A percentile compares a stretch with the other conserved stretches of the same genome.
Evolutionary conservation across 176 grass and related monocot species (phyloP).

Genomic region (Hsuehochloa calcarea): DNA sequence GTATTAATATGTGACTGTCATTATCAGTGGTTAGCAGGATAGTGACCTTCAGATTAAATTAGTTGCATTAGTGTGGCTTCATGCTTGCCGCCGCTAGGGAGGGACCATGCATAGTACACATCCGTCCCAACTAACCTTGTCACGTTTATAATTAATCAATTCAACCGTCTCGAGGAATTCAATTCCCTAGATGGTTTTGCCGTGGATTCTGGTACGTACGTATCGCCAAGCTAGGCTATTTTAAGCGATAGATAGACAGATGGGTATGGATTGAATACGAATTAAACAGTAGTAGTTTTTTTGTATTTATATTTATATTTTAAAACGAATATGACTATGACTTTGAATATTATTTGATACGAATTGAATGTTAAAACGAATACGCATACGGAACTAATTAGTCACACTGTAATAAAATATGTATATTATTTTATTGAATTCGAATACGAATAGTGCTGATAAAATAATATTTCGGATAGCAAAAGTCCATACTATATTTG

Average conservation of each 20-base stretch:
- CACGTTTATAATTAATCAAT: neutral
- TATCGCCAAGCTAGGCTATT: neutral
- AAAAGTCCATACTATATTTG: no score
- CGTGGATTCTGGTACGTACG: neutral
- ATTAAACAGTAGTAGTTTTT: no score
- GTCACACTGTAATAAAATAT: no score
- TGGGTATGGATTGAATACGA: neutral
- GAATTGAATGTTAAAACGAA: no score
- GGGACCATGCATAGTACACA: neutral
- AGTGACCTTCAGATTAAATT: neutral
- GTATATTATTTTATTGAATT: no score
- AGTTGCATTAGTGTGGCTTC: neutral
- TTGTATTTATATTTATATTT: no score
- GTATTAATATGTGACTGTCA: neutral
- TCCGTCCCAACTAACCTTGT: neutral
- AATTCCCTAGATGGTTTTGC: slow-evolving; percentile 18
- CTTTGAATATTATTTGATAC: no score
- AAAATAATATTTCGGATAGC: no score
- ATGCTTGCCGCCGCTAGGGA: neutral
- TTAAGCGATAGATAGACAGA: neutral
- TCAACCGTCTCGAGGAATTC: slow-evolving; percentile 1
- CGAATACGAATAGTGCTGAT: no score
- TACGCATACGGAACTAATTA: no score
- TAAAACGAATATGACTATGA: no score
- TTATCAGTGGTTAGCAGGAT: neutral